Conservation (phyloP, 257 asterid genomes). For the Fraxinus pennsylvanica region DNA sequence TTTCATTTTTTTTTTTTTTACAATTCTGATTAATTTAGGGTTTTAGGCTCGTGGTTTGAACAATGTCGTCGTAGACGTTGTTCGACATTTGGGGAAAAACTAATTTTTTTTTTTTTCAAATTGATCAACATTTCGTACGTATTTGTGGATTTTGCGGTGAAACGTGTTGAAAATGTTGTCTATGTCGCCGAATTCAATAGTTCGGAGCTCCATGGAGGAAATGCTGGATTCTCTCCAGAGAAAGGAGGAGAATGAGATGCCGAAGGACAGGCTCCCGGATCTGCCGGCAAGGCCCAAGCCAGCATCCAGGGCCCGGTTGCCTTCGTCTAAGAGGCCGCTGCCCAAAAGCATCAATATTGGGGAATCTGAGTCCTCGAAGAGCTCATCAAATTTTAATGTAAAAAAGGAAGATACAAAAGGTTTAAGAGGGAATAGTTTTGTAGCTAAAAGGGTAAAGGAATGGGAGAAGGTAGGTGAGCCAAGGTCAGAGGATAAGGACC, state of each 20-base stretch:
- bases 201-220: conserved; percentile 85
- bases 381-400: conserved; percentile 23
- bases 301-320: conserved; percentile 61
- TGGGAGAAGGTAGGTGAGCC: conserved; percentile 32
- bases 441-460: conserved; percentile 45
- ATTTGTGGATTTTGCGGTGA: conserved; percentile 27
- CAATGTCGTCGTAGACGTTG: conserved; percentile 50
- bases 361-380: conserved; percentile 27
- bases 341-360: conserved; percentile 36
- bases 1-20: neutral
- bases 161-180: conserved; percentile 47
- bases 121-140: conserved; percentile 6
- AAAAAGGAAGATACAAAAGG: conserved; percentile 35
- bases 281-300: conserved; percentile 81
- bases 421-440: conserved; percentile 41
- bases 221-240: conserved; percentile 84
- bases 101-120: neutral
- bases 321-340: conserved; percentile 58
- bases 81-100: conserved; percentile 16
- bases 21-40: conserved; percentile 35
- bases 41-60: conserved; percentile 36
- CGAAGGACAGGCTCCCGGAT: conserved; percentile 74
- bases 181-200: conserved; percentile 48
- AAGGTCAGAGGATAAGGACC: conserved; percentile 35
- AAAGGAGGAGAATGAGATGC: conserved; percentile 53